Base-by-base conservation (phyloP, 2,329 filamentous ascomycete genomes). In the Aspergillus udagawae region DNA sequence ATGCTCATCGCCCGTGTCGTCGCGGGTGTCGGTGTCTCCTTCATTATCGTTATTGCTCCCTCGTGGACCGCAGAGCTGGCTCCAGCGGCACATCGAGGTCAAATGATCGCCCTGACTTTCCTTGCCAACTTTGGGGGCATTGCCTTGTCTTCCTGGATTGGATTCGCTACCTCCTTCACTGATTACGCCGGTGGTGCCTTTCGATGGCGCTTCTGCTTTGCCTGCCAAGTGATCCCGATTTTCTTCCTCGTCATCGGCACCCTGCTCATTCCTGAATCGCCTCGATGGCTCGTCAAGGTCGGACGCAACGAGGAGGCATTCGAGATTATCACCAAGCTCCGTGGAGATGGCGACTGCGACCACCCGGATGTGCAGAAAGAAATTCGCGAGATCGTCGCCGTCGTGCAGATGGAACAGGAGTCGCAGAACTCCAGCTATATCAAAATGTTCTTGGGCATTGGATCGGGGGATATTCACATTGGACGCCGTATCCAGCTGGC, bases 111-210 rank as follows among this genome's bases (percentile, higher is more conserved):
- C 23, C 83, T 87, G 54, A 86, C 89, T 63, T 89, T 90, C 63
- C 88, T 85, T 0, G 72, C 88, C 6, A 89, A 89, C 67, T 88
- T 88, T 60, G 83, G 87, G 51, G 86, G 86, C 60, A 83, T 88
- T 0, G 81, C 84, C 27, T 79, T 84, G 35, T 70, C 80, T 3
- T 87, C 87, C 63, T 86, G 83, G 83, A 66, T 78, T 5, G 73
- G 74, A 61, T 84, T 80, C 55, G 84, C 65, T 41, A 21, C 44
- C 23, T 53, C 52, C 52, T 29, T 53, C 5, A 80, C 83, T 59
- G 78, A 84, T 53, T 76, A 79, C 29, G 83, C 82, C 2, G 74
- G 72, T 0, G 83, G 82, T 0, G 73, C 80, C 0, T 80, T 87
- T 58, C 79, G 80, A 42, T 87, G 85, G 84, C 75, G 85, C 1